Evolutionary conservation across 2,329 filamentous ascomycete species (phyloP).

Genomic region (Nemania diffusa): DNA sequence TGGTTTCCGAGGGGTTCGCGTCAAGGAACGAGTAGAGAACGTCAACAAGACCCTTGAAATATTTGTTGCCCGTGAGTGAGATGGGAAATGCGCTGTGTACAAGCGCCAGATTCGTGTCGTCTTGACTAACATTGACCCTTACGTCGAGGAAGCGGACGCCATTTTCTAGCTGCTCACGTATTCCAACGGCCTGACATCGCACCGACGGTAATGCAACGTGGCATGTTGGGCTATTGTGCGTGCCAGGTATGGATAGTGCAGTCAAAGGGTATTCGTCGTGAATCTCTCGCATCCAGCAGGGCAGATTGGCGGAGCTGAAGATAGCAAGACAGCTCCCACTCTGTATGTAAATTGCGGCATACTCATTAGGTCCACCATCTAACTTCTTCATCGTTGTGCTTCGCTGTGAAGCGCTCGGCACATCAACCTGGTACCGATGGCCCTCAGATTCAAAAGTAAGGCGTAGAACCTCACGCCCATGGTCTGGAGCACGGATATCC

Average conservation of each 20-base stretch:
- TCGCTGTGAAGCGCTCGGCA: conserved; percentile 69
- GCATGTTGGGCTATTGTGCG: conserved; percentile 92
- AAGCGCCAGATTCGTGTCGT: conserved; percentile 76
- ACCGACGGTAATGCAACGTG: conserved; percentile 89
- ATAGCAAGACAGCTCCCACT: conserved; percentile 68
- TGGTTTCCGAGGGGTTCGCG: conserved; percentile 79
- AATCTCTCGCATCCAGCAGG: conserved; percentile 84
- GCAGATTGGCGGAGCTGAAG: conserved; percentile 75
- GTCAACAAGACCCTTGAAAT: conserved; percentile 77
- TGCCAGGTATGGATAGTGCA: conserved; percentile 89
- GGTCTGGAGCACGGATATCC: conserved; percentile 68
- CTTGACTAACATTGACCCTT: conserved; percentile 68
- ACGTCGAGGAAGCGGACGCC: conserved; percentile 96
- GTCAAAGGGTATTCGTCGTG: conserved; percentile 78
- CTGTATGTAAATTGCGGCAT: conserved; percentile 73
- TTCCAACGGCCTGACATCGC: conserved; percentile 85
- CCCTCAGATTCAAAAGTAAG: conserved; percentile 76
- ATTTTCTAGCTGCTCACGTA: conserved; percentile 83
- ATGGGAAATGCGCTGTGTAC: conserved; percentile 94
- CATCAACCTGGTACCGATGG: conserved; percentile 77
- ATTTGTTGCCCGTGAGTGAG: conserved; percentile 81
- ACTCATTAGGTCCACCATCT: conserved; percentile 60
- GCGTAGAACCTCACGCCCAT: conserved; percentile 73
- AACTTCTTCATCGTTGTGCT: conserved; percentile 71
- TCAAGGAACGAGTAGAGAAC: conserved; percentile 80